Base-by-base conservation (phyloP, 495 filamentous ascomycete species). In the Xylaria acuta region DNA sequence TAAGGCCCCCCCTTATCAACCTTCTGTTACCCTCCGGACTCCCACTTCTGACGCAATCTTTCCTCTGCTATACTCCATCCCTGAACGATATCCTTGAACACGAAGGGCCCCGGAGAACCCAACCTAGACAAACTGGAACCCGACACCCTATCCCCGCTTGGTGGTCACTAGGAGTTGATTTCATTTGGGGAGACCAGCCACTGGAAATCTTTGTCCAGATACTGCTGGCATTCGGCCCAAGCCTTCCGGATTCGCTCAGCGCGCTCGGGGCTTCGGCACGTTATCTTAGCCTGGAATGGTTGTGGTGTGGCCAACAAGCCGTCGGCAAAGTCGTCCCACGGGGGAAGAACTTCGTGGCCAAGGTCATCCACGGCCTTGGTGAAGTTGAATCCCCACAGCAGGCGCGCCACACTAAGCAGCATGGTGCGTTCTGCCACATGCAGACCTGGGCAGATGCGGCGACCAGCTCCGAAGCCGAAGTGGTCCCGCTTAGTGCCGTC, bases 361-460 rank as follows among this genome's bases (percentile, higher is more conserved):
- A 56, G 25, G 22, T 56, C 25, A 32, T 56, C 53, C 2, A 32
- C 27, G 53, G 22, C 53, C 53, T 56, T 56, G 11, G 1, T n/a
- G 36, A 38, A 38, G 36, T 38, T 7, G 7, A 38, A 90, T 0
- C 80, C 84, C 71, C 87, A 86, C n/a, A 91, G 70, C 1, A 86
- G 66, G 36, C 84, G 77, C 0, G 86, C 79, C 5, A 85, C 75
- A n/a, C 70, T 79, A 0, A 88, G 36, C 69, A 81, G 88, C 16
- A 90, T 51, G 3, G 78, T 85, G 1, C 79, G 79, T 45, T 89
- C 88, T 0, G 88, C 89, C 0, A 90, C 72, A 8, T 82, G 74
- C 20, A 86, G 51, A 0, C 87, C 88, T 0, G 83, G 82, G 62
- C 88, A 90, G 7, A 87, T 77, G 0, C 88, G 81, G 3, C 88